phyloP scores from a whole-genome alignment of 2,329 filamentous ascomycete species.

The Neocucurbitaria cava region DNA sequence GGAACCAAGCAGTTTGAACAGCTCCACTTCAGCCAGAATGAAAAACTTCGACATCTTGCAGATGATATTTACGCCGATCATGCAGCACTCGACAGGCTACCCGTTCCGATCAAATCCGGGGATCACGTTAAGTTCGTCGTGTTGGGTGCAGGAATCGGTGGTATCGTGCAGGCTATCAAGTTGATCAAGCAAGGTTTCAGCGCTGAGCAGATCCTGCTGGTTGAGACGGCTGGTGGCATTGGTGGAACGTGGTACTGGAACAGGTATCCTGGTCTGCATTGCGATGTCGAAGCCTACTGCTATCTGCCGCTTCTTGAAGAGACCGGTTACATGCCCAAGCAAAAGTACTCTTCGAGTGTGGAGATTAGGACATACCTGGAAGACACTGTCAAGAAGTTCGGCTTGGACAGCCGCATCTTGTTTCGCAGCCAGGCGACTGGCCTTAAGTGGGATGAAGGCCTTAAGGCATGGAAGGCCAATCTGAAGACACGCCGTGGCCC shows the following conservation, averaged over 20 bases:
- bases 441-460: constrained; percentile 56
- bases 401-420: constrained; percentile 48
- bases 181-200: constrained; percentile 46
- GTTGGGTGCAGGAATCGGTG: constrained; percentile 51
- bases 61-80: constrained; percentile 23
- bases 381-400: constrained; percentile 29
- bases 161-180: constrained; percentile 49
- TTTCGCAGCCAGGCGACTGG: constrained; percentile 49
- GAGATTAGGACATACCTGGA: constrained; percentile 56
- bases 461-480: constrained; percentile 40
- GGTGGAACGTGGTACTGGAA: constrained; percentile 57
- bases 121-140: constrained; percentile 38
- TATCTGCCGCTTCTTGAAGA: constrained; percentile 68
- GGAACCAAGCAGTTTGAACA: constrained; percentile 18
- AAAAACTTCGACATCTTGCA: constrained; percentile 15
- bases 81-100: constrained; percentile 15
- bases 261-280: constrained; percentile 55
- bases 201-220: constrained; percentile 44
- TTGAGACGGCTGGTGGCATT: constrained; percentile 54
- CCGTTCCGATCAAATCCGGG: constrained; percentile 7
- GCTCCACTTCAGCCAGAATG: constrained; percentile 17
- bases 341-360: constrained; percentile 52
- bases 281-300: constrained; percentile 64
- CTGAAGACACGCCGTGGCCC: constrained; percentile 22
- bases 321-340: constrained; percentile 62